Conservation (phyloP, 257 asterid genomes). For the Solanum virginianum region DNA sequence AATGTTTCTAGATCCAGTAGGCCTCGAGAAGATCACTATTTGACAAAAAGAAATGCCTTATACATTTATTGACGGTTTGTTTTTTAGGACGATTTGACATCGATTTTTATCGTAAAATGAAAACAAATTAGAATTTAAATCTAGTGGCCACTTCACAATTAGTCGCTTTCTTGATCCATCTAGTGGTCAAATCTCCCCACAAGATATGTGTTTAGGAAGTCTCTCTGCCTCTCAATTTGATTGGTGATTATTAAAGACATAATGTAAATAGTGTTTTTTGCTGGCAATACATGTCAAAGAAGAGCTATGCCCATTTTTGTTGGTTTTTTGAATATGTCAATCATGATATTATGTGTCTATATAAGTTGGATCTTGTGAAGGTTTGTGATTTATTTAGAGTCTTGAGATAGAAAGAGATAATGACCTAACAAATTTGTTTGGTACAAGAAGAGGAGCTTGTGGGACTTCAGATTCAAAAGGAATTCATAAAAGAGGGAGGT, state of each 20-base stretch:
- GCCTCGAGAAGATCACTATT: neutral
- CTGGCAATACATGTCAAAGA: neutral
- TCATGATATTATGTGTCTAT: neutral
- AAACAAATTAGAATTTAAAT: neutral
- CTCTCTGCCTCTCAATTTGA: neutral
- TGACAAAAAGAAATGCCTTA: neutral
- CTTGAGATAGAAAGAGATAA: neutral
- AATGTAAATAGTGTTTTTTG: neutral
- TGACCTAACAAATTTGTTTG: neutral
- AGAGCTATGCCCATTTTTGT: neutral
- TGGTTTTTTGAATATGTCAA: neutral
- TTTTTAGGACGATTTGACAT: neutral
- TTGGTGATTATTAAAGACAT: neutral
- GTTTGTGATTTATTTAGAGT: neutral
- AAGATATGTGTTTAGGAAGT: neutral
- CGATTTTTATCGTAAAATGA: neutral
- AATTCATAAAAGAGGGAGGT: neutral
- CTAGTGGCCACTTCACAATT: neutral
- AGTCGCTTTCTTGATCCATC: neutral
- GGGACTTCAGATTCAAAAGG: neutral
- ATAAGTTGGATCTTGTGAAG: neutral
- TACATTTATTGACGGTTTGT: neutral
- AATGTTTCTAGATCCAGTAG: neutral
- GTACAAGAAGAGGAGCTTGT: neutral
- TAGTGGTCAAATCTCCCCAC: neutral